Conservation (phyloP, 2,329 filamentous ascomycete genomes). For the Trichoderma sp. region DNA sequence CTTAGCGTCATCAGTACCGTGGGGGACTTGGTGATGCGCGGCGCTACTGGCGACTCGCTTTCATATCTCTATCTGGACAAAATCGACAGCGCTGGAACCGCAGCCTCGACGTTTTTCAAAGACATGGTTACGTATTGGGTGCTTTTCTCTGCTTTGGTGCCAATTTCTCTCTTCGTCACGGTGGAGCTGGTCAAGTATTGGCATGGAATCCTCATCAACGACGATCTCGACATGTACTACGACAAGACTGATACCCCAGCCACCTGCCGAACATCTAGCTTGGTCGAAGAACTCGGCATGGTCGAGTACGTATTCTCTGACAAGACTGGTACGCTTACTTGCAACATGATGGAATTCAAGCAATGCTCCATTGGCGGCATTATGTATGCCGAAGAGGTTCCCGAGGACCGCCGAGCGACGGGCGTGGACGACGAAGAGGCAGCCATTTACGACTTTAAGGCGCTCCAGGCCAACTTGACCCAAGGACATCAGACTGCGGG, state of each 20-base stretch:
- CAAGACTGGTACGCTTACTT: constrained; percentile 96
- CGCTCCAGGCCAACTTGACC: constrained; percentile 68
- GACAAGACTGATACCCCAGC: constrained; percentile 93
- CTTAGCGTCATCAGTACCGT: constrained; percentile 89
- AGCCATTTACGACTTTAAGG: constrained; percentile 83
- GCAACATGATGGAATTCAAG: constrained; percentile 98
- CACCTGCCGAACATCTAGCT: constrained; percentile 90
- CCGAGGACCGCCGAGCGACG: constrained; percentile 83
- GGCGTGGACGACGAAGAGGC: constrained; percentile 79
- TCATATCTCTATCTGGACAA: constrained; percentile 70
- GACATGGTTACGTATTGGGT: constrained; percentile 99
- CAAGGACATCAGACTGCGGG: constrained; percentile 51
- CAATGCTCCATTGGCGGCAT: constrained; percentile 92
- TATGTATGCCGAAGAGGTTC: constrained; percentile 89
- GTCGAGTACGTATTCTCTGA: constrained; percentile 99
- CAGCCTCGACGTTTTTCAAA: constrained; percentile 81
- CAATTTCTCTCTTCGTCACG: constrained; percentile 96
- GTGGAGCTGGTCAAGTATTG: constrained; percentile 98
- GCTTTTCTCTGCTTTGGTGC: constrained; percentile 91
- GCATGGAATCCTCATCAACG: constrained; percentile 96
- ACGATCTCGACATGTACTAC: constrained; percentile 97
- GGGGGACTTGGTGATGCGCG: constrained; percentile 81
- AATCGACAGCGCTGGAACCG: constrained; percentile 53
- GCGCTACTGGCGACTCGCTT: constrained; percentile 62
- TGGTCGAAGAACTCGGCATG: constrained; percentile 96